Base-by-base conservation (phyloP, 129 eudicot genomes). In the Flaveria bidentis region DNA sequence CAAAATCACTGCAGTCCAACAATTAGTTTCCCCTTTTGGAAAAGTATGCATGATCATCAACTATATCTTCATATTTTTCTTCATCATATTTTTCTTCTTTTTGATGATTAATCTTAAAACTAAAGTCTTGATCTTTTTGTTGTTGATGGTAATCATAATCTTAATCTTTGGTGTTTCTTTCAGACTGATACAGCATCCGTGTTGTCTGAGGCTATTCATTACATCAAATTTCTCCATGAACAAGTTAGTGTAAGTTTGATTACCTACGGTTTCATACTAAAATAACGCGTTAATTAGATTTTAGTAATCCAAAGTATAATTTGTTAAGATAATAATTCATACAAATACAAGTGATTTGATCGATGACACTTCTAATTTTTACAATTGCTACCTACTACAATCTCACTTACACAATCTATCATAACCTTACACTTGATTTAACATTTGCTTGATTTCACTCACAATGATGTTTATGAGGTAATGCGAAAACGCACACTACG, bases 161-260 rank as follows among this genome's bases (percentile, higher is more conserved):
- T 11, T 60, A 28, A 14, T 0, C 18, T 30, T 71, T 67, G 67
- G 6, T 33, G 12, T 2, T 69, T 51, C 20, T 86, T 78, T 46
- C 96, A 95, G 99, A 95, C 99, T 0, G 99, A 95, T 86, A 95
- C 99, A 16, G 99, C 99, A 57, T 95, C 99, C n/a, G 99, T 95
- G 76, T 89, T 95, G 36, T 86, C 97, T 7, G 99, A 95, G 80
- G 97, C 97, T 36, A 95, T 91, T 30, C 94, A 85, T 63, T 95
- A 91, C 83, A 95, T 95, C 55, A 91, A 89, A 76, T 91, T 89
- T 69, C 96, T 95, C 86, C 99, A 95, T 78, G 94, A 95, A 73
- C 99, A 91, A 95, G 90, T 95, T 71, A 80, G 80, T 78, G 99
- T 95, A 89, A 89, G 97, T 85, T 66, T 25, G 17, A 26, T 61